Evolutionary conservation across 148 eudicot genomes (phyloP).

Genomic region (Camellia granthamiana): DNA sequence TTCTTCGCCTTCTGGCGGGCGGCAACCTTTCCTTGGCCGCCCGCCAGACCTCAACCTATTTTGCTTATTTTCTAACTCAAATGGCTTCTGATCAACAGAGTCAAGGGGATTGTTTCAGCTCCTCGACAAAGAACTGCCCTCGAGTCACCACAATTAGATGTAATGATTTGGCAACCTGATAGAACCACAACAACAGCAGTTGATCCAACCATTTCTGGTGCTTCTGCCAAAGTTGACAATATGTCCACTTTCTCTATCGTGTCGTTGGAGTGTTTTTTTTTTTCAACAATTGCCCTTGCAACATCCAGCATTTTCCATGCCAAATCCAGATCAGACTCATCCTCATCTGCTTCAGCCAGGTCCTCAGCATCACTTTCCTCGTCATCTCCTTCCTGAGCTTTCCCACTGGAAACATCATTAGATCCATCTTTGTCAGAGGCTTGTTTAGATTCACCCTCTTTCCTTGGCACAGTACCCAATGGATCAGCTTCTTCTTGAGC

Average conservation of each 20-base stretch:
- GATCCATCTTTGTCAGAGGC: conserved; percentile 49
- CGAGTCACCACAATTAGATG: no score
- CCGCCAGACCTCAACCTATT: no score
- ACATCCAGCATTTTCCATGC: conserved; percentile 99
- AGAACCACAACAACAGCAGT: no score
- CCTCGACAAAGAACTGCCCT: no score
- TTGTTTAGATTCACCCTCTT: conserved; percentile 56
- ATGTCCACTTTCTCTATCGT: conserved; percentile 86
- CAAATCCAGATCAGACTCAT: conserved; percentile 91
- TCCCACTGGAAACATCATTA: conserved; percentile 39
- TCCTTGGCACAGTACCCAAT: conserved; percentile 69
- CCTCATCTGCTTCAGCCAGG: conserved; percentile 72
- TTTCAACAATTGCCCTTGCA: conserved; percentile 88
- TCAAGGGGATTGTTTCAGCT: no score
- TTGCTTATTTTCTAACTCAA: no score
- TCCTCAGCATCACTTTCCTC: conserved; percentile 72
- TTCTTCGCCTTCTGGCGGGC: no score
- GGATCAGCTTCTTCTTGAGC: conserved; percentile 98
- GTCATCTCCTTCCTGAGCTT: conserved; percentile 50
- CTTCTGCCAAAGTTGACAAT: conserved; percentile 90
- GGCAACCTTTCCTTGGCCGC: no score
- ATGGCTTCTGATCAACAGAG: no score
- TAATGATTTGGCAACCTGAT: no score
- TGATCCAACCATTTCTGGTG: no score
- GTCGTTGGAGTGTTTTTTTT: conserved; percentile 59